These are phyloP conservation scores for Apiotrichum gamsii DNA, from an alignment of 1,284 basidiomycete species.

Conservation along the genomic window DNA sequence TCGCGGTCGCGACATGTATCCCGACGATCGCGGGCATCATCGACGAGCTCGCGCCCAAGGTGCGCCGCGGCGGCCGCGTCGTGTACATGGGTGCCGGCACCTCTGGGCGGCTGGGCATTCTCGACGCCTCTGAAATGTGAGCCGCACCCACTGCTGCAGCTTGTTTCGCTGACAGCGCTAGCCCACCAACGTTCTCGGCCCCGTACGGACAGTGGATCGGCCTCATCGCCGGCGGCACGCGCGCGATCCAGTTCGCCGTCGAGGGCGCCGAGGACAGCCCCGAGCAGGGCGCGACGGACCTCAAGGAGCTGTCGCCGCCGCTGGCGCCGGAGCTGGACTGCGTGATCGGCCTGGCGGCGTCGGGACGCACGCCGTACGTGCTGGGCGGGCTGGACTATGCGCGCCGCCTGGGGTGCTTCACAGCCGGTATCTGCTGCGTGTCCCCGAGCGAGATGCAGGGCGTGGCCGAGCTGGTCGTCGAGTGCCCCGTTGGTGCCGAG, in stretches of 20 bases:
- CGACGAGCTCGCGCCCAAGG: constrained; percentile 13
- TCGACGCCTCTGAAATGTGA: constrained; percentile 24
- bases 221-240: constrained; percentile 18
- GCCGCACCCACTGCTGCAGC: neutral
- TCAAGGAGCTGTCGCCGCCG: constrained; percentile 9
- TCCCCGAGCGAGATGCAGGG: constrained; percentile 3
- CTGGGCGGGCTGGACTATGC: constrained; percentile 17
- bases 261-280: constrained; percentile 22
- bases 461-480: constrained; percentile 12
- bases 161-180: neutral
- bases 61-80: constrained; percentile 18
- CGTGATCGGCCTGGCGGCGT: constrained; percentile 20
- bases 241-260: constrained; percentile 16
- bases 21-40: constrained; percentile 15
- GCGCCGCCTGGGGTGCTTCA: constrained; percentile 8
- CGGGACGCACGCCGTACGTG: constrained; percentile 22
- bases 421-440: constrained; percentile 17
- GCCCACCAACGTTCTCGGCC: constrained; percentile 21
- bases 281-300: constrained; percentile 5
- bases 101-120: constrained; percentile 17
- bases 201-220: constrained; percentile 16
- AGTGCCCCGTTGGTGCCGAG: constrained; percentile 21
- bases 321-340: constrained; percentile 9
- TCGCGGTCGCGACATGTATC: constrained; percentile 12
- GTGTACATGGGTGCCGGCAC: constrained; percentile 22